These are phyloP conservation scores for Theobroma cacao DNA, from an alignment of 345 rosid genomes.

Conservation along the genomic window DNA sequence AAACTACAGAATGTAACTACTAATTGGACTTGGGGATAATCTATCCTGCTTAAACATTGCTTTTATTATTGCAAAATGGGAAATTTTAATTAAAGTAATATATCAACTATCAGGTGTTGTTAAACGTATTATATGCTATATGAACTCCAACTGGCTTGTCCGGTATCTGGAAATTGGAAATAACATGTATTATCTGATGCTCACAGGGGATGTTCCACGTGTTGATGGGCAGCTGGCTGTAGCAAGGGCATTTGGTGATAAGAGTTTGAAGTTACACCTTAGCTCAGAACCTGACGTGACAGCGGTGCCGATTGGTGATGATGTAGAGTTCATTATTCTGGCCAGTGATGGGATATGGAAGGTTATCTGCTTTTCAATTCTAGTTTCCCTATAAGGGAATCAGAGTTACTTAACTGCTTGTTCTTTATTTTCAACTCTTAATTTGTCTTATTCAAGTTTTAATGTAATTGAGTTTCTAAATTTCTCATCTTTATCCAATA, in stretches of 20 bases:
- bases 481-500: not conserved
- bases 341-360: conserved; percentile 97
- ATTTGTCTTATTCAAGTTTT: not conserved
- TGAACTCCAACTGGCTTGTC: not conserved
- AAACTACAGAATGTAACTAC: not conserved
- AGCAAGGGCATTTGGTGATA: conserved; percentile 91
- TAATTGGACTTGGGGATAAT: not conserved
- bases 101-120: not conserved
- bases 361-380: conserved; percentile 34
- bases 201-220: conserved; percentile 83
- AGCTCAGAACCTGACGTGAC: conserved; percentile 78
- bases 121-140: not conserved
- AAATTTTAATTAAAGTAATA: not conserved
- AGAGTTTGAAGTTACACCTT: conserved; percentile 77
- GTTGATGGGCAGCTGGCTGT: conserved; percentile 92
- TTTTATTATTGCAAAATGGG: not conserved
- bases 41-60: not conserved
- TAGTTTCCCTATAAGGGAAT: not conserved
- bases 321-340: conserved; percentile 54
- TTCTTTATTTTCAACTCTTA: not conserved
- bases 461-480: not conserved
- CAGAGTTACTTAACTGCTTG: not conserved
- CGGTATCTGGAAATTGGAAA: not conserved
- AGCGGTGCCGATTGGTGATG: conserved; percentile 35
- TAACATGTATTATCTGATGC: not conserved